These are phyloP conservation scores for Aspergillus alliaceus DNA, from an alignment of 2,329 filamentous ascomycete species.

Conservation along the genomic window DNA sequence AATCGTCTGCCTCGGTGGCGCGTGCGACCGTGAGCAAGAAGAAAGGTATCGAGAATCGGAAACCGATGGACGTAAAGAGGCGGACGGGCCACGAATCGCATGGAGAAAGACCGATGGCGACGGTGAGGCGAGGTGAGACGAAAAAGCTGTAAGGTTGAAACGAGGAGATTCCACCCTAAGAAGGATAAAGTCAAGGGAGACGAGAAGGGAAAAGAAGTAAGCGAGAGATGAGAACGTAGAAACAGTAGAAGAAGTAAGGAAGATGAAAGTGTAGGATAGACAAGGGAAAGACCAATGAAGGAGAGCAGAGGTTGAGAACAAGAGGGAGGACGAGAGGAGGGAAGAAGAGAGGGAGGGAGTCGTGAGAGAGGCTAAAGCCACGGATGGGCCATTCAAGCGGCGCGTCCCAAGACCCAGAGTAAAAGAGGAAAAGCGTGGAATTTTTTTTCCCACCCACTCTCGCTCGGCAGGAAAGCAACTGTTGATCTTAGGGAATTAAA, in stretches of 20 bases:
- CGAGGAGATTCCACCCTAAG: constrained; percentile 4
- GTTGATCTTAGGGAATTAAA: not conserved
- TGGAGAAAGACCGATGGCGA: constrained; percentile 16
- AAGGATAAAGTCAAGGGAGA: constrained; percentile 6
- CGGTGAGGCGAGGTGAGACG: not conserved
- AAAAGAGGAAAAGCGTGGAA: constrained; percentile 28
- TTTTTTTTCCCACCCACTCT: constrained; percentile 19
- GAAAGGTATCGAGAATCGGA: constrained; percentile 19
- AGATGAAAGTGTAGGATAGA: constrained; percentile 13
- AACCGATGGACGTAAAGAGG: constrained; percentile 18
- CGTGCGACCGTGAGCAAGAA: constrained; percentile 26
- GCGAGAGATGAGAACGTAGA: constrained; percentile 3
- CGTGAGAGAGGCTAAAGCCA: constrained; percentile 22
- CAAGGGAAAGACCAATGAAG: constrained; percentile 12
- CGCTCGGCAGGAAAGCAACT: constrained; percentile 7
- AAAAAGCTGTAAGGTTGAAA: constrained; percentile 2
- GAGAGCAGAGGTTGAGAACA: constrained; percentile 9
- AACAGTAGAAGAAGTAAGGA: constrained; percentile 9
- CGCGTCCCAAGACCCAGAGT: constrained; percentile 22
- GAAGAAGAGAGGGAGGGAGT: constrained; percentile 6
- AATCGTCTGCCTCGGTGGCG: constrained; percentile 20
- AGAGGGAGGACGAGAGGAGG: constrained; percentile 11
- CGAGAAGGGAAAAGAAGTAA: constrained; percentile 7
- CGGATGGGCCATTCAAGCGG: constrained; percentile 28
- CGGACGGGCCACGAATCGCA: constrained; percentile 24